phyloP scores from a whole-genome alignment of 2,329 filamentous ascomycete species.

The Fusarium musae region DNA sequence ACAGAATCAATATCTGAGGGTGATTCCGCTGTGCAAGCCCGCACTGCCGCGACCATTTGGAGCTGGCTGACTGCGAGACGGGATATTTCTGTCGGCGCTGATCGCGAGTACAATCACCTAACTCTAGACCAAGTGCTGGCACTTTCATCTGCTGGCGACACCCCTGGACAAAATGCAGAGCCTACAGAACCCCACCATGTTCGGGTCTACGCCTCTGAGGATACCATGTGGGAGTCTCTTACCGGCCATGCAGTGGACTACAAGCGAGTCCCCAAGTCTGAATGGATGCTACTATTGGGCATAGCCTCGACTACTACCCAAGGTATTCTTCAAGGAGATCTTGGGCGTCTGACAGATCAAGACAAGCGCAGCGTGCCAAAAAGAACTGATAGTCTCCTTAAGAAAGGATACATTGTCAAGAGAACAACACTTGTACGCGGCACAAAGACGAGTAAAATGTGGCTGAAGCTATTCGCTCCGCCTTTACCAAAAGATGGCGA shows the following conservation, averaged over 20 bases:
- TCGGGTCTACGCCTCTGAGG: conserved; percentile 62
- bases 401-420: conserved; percentile 72
- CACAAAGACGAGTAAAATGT: conserved; percentile 71
- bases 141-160: conserved; percentile 19
- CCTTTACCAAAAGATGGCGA: conserved; percentile 52
- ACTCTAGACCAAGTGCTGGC: conserved; percentile 49
- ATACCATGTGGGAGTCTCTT: conserved; percentile 68
- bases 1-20: conserved; percentile 24
- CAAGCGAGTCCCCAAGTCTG: conserved; percentile 66
- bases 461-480: conserved; percentile 66
- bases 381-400: conserved; percentile 67
- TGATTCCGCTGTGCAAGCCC: conserved; percentile 35
- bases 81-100: conserved; percentile 51
- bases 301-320: conserved; percentile 65
- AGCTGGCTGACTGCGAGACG: conserved; percentile 49
- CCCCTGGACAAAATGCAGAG: conserved; percentile 14
- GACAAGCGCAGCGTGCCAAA: conserved; percentile 73
- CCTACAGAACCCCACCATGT: conserved; percentile 17
- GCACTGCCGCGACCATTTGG: conserved; percentile 50
- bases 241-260: conserved; percentile 69
- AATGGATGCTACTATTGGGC: conserved; percentile 68
- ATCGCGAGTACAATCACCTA: conserved; percentile 53
- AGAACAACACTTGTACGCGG: conserved; percentile 67
- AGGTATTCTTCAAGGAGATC: conserved; percentile 70
- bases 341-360: conserved; percentile 67